These are phyloP conservation scores for Thecamonas trahens DNA, from an alignment of 78 protist species.

Conservation along the genomic window DNA sequence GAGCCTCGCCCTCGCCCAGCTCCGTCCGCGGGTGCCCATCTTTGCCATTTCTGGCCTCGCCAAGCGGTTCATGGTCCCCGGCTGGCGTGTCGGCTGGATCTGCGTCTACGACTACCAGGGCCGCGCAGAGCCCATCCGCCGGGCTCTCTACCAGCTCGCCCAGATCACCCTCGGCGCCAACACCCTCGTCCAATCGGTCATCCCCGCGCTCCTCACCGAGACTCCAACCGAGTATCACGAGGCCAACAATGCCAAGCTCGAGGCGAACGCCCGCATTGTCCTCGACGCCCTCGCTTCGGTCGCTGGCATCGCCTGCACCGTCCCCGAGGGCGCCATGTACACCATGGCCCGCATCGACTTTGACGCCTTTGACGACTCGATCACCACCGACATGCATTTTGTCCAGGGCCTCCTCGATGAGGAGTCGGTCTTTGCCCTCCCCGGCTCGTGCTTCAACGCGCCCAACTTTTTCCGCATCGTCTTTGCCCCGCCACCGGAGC, in stretches of 20 bases:
- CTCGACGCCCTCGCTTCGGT: constrained; percentile 26
- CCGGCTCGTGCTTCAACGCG: constrained; percentile 59
- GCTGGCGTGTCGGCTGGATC: constrained; percentile 92
- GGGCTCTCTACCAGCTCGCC: constrained; percentile 36
- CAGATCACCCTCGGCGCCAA: constrained; percentile 76
- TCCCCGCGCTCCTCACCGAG: constrained; percentile 53
- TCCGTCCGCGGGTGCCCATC: constrained; percentile 6
- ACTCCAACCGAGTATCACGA: constrained; percentile 28
- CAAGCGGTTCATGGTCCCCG: constrained; percentile 85
- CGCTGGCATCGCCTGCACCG: constrained; percentile 53
- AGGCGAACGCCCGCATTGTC: constrained; percentile 34
- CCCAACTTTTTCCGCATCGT: constrained; percentile 73
- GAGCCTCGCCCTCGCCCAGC: constrained; percentile 9
- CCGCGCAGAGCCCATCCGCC: constrained; percentile 6
- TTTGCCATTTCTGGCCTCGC: constrained; percentile 67
- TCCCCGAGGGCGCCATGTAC: constrained; percentile 87
- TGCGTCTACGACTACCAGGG: constrained; percentile 54
- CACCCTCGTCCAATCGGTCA: constrained; percentile 56
- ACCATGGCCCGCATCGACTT: constrained; percentile 72
- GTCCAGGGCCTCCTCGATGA: constrained; percentile 53
- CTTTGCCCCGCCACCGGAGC: constrained; percentile 63
- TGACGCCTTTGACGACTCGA: constrained; percentile 30
- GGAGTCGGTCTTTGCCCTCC: constrained; percentile 69
- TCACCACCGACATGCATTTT: constrained; percentile 55
- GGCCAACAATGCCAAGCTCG: constrained; percentile 31